These are phyloP conservation scores for Geranomyces variabilis DNA, from an alignment of 192 early-diverging fungal genomes.

Conservation along the genomic window DNA sequence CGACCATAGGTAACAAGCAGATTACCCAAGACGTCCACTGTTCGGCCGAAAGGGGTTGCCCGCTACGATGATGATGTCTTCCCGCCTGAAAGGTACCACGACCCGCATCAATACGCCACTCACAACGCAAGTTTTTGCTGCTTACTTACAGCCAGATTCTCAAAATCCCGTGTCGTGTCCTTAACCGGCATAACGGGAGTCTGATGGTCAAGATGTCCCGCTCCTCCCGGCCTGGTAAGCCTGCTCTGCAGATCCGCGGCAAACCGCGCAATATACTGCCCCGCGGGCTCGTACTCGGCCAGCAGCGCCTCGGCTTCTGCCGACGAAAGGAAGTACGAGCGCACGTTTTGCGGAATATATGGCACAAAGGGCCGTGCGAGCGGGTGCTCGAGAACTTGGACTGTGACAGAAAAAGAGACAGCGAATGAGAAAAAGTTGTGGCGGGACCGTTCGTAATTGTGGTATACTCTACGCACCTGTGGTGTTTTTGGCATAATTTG, in stretches of 20 bases:
- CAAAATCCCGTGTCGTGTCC: slow-evolving; percentile 49
- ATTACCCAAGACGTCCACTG: slow-evolving; percentile 39
- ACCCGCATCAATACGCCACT: neutral
- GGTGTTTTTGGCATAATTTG: slow-evolving; percentile 47
- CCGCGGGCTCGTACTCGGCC: slow-evolving; percentile 51
- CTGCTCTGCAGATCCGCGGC: slow-evolving; percentile 42
- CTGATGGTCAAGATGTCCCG: neutral
- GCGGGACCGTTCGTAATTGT: neutral
- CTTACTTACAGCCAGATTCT: slow-evolving; percentile 37
- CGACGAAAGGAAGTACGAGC: slow-evolving; percentile 41
- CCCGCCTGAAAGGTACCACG: slow-evolving; percentile 29
- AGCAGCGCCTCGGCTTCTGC: slow-evolving; percentile 53
- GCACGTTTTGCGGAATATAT: slow-evolving; percentile 48
- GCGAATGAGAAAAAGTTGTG: too few relatives aligned
- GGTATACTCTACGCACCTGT: slow-evolving; percentile 33
- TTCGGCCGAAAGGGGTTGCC: slow-evolving; percentile 40
- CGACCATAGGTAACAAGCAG: too few relatives aligned
- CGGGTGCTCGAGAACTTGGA: slow-evolving; percentile 56
- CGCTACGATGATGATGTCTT: slow-evolving; percentile 33
- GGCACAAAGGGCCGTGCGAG: slow-evolving; percentile 55
- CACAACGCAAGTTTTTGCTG: too few relatives aligned
- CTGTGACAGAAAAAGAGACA: slow-evolving; percentile 10
- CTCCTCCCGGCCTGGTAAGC: slow-evolving; percentile 7
- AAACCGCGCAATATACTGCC: slow-evolving; percentile 47
- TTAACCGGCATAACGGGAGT: neutral